Evolutionary conservation across 768 basidiomycete species (phyloP).

Genomic region (Leccinum rimulosum): DNA sequence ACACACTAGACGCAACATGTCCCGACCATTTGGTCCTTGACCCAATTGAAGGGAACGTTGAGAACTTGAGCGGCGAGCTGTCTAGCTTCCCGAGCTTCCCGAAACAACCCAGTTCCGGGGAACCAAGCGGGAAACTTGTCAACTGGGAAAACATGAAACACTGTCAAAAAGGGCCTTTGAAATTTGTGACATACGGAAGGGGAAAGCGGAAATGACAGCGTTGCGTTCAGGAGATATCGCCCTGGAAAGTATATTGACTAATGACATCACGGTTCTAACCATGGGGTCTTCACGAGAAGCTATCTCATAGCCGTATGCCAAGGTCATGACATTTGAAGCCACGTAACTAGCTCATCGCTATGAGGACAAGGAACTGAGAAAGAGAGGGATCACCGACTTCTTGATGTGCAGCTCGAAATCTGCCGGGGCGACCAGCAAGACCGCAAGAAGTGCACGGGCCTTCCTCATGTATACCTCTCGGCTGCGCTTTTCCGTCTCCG

Average conservation of each 20-base stretch:
- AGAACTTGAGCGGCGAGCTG: slow-evolving; percentile 19
- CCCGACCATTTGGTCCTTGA: slow-evolving; percentile 24
- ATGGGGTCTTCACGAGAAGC: slow-evolving; percentile 20
- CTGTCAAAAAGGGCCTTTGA: not conserved
- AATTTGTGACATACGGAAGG: slow-evolving; percentile 17
- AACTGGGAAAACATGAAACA: slow-evolving; percentile 10
- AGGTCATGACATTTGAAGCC: slow-evolving; percentile 25
- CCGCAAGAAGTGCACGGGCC: slow-evolving; percentile 18
- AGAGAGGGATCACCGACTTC: slow-evolving; percentile 5
- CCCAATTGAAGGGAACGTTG: slow-evolving; percentile 25
- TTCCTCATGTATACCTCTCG: slow-evolving; percentile 23
- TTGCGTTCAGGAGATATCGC: slow-evolving; percentile 20
- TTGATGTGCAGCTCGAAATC: slow-evolving; percentile 26
- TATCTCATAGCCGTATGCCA: slow-evolving; percentile 27
- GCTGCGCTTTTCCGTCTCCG: slow-evolving; percentile 18
- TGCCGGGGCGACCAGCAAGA: slow-evolving; percentile 21
- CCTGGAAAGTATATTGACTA: slow-evolving; percentile 20
- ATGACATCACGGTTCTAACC: slow-evolving; percentile 15
- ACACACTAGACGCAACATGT: not conserved
- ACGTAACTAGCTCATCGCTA: slow-evolving; percentile 13
- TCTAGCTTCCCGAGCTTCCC: slow-evolving; percentile 13
- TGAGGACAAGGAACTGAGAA: not conserved
- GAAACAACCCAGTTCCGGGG: slow-evolving; percentile 22
- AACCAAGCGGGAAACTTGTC: slow-evolving; percentile 24
- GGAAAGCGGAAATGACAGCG: slow-evolving; percentile 21